A percentile compares a stretch with the other conserved stretches of the same genome.
Conservation (phyloP, 768 basidiomycete species). For the Hypholoma sublateritium region DNA sequence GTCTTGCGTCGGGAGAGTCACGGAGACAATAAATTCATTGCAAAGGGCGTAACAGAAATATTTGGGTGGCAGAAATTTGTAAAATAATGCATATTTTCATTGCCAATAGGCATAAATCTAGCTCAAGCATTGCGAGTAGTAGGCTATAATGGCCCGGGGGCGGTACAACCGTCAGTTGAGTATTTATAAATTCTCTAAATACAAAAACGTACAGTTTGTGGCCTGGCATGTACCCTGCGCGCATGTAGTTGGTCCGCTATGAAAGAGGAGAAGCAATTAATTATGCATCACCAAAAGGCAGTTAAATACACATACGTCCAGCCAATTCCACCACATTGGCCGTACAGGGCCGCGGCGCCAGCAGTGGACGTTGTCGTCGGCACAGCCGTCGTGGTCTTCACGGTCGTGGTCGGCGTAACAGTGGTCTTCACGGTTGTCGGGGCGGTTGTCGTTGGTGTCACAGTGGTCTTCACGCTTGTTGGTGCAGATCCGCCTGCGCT, state of each 20-base stretch:
- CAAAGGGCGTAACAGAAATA: neutral
- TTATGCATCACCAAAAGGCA: neutral
- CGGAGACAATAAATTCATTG: no score
- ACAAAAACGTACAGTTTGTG: constrained; percentile 11
- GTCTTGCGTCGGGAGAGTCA: no score
- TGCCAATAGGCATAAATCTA: neutral
- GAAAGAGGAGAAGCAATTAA: neutral
- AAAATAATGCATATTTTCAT: neutral
- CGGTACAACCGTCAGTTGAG: neutral
- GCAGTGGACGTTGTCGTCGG: constrained; percentile 4
- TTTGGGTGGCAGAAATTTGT: neutral
- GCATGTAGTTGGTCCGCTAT: constrained; percentile 16
- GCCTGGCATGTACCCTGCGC: constrained; percentile 18
- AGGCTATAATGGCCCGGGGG: constrained; percentile 12
- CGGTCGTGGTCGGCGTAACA: neutral
- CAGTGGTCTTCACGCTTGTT: neutral
- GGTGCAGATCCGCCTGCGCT: constrained; percentile 2
- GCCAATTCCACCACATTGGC: constrained; percentile 24
- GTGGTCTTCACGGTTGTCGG: constrained; percentile 7
- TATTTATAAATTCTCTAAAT: no score
- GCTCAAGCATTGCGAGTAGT: constrained; percentile 21
- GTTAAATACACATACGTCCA: constrained; percentile 8
- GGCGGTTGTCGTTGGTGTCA: neutral
- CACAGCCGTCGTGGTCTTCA: neutral
- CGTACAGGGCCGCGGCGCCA: constrained; percentile 18